Base-by-base conservation (phyloP, 257 asterid genomes). In the Asclepias syriaca region DNA sequence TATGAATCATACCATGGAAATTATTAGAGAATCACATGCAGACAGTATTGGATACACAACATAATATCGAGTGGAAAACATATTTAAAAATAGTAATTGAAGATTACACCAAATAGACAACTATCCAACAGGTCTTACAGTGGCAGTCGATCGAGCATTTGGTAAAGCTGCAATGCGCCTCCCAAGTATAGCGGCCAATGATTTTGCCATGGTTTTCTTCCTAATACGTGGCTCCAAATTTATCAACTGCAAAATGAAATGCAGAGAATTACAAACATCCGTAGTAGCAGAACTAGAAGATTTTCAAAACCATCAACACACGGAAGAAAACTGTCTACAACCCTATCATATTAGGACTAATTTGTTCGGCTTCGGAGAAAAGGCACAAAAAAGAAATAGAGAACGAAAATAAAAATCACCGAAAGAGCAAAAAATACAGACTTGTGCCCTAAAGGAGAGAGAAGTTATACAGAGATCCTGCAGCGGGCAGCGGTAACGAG, bases 181-280 rank as follows among this genome's bases (percentile, higher is more conserved):
- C 72, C 75, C 77, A 34, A 91, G 74, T 39, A 87, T 70, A 72
- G 74, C 79, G 69, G 96, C 87, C 84, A 91, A 76, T 16, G 85
- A 86, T 77, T 91, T 85, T n/a, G 88, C 93, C 98, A 93, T 92
- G n/a, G 65, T 60, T 34, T 34, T 19, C 24, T 50, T 18, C 39
- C 74, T 24, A 22, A 61, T 56, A 46, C 37, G 4, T 32, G 14
- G 8, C 22, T 29, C 34, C 8, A 67, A 56, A 18, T 9, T 7
- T 22, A 16, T 24, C 57, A 55, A 72, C 67, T 40, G 69, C 48
- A 45, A 0, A 40, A 46, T n/a, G 46, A 68, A 37, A 37, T 37
- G 68, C 45, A 58, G 5, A 61, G 60, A 29, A 68, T 19, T 49
- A 68, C 49, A 51, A 13, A 21, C 39, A 49, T 0, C n/a, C 16